These are phyloP conservation scores for Evansstolkia leycettana DNA, from an alignment of 495 filamentous ascomycete genomes.

Conservation along the genomic window DNA sequence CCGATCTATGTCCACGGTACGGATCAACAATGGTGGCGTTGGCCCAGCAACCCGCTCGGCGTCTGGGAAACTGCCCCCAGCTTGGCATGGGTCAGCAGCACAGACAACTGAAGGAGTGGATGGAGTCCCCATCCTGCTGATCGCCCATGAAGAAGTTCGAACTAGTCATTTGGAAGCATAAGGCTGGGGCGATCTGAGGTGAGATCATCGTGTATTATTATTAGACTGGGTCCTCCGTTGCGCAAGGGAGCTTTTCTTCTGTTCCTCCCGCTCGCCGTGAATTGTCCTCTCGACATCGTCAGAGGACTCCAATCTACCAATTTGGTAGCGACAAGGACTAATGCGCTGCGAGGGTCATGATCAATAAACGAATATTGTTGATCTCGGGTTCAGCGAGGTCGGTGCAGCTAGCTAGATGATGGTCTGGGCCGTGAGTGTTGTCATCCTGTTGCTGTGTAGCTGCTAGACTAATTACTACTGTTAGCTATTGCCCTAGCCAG, in stretches of 20 bases:
- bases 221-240: neutral
- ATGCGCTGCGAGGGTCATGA: neutral
- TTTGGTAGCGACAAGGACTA: too few relatives aligned
- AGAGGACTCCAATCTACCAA: too few relatives aligned
- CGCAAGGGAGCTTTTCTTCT: neutral
- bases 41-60: constrained; percentile 27
- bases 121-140: neutral
- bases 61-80: constrained; percentile 21
- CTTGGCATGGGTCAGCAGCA: constrained; percentile 13
- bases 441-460: too few relatives aligned
- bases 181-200: neutral
- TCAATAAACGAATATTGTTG: neutral
- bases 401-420: too few relatives aligned
- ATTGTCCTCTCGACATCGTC: neutral
- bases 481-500: too few relatives aligned
- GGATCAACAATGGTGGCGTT: constrained; percentile 34
- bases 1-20: constrained; percentile 29
- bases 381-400: too few relatives aligned
- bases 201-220: too few relatives aligned
- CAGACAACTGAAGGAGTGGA: neutral
- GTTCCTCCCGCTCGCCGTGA: neutral
- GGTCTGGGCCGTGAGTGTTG: neutral
- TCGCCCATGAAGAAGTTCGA: neutral
- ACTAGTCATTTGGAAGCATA: neutral
- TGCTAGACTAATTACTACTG: too few relatives aligned